Evolutionary conservation across 495 filamentous ascomycete species (phyloP).

Genomic region (Aspergillus olivimuriae): DNA sequence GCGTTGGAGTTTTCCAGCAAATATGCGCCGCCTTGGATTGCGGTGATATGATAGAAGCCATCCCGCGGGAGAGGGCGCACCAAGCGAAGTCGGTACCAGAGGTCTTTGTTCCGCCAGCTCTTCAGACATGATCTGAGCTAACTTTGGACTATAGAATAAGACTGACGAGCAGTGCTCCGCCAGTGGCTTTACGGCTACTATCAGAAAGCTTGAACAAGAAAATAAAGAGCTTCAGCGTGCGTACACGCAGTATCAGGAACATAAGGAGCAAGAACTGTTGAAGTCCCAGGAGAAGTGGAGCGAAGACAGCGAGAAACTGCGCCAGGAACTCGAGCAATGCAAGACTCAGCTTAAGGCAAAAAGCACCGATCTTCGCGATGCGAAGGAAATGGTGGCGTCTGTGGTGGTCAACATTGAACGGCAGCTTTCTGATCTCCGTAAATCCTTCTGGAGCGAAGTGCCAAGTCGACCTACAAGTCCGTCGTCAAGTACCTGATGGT

Average conservation of each 20-base stretch:
- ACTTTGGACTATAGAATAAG: background rate
- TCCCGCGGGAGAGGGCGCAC: background rate
- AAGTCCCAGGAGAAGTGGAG: background rate
- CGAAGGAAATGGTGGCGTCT: too few relatives aligned
- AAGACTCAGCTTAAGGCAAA: background rate
- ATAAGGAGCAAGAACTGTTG: background rate
- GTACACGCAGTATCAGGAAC: background rate
- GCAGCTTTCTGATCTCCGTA: too few relatives aligned
- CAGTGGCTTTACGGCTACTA: background rate
- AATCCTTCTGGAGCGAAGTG: too few relatives aligned
- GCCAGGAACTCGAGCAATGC: background rate
- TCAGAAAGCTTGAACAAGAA: background rate
- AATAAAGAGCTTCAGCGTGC: background rate
- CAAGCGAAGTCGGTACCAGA: background rate
- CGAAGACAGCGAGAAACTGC: background rate
- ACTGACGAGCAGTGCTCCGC: background rate
- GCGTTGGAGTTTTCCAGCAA: background rate
- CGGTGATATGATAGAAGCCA: background rate
- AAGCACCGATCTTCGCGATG: too few relatives aligned
- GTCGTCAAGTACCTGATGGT: too few relatives aligned
- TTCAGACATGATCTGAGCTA: background rate
- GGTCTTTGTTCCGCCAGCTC: background rate
- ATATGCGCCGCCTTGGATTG: background rate
- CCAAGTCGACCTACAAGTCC: too few relatives aligned
- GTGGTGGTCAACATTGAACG: too few relatives aligned